Base-by-base conservation (phyloP, 2,329 filamentous ascomycete species). In the Penicillium rolfsii region DNA sequence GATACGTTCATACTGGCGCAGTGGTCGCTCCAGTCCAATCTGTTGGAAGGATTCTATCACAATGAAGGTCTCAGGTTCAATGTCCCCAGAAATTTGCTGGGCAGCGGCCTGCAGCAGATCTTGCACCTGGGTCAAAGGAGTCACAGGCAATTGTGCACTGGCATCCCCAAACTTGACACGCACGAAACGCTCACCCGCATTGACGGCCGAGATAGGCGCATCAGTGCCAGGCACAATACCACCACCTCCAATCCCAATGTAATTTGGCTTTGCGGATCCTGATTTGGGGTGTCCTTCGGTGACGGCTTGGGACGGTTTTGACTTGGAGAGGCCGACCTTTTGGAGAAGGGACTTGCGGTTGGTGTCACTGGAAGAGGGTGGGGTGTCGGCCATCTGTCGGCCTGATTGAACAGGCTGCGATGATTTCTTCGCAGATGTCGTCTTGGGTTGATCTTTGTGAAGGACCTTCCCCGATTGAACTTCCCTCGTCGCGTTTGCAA, bases 1-100 rank as follows among this genome's bases (percentile, higher is more conserved):
- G 35, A 98, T 85, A 63, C 87, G 87, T 78, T 98, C 94, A 73
- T 97, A 97, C 41, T 87, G 88, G 43, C 94, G 89, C 28, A 98
- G 79, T 0, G 91, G 89, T 41, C 94, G 87, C 74, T 96, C 91
- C 1, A 98, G 82, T 33, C 91, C 91, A 0, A 95, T 83, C 48
- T 87, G 84, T 22, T 83, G 80, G 73, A 93, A 97, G 22, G 84
- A 86, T 75, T 98, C 94, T 19, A 93, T 77, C 11, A 97, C 75
- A n/a, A 95, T 83, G 55, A 88, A 89, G 12, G 83, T 85, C 11
- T 83, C 79, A 0, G 88, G 82, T 63, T 88, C 83, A 62, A 96
- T 87, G 1, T 80, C 77, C 58, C 89, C 85, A 19, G 84, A 83
- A 69, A 93, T 83, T 66, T 83, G 80, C 35, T 85, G 84, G 3